Conservation (phyloP, 2,329 filamentous ascomycete species). For the Beauveria brongniartii region DNA sequence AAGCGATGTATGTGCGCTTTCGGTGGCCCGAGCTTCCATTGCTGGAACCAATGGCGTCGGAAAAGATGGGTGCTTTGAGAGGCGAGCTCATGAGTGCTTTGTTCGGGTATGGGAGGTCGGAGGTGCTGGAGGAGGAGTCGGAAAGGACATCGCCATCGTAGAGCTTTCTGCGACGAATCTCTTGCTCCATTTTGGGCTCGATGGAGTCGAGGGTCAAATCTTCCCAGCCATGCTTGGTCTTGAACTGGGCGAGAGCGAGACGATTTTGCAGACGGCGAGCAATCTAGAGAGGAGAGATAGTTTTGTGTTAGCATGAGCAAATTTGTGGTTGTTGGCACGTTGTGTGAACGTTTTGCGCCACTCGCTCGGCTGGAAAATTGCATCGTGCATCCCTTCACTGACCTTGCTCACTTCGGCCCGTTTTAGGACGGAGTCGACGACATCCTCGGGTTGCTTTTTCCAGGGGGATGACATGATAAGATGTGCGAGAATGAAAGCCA, state of each 20-base stretch:
- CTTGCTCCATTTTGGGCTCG: conserved; percentile 74
- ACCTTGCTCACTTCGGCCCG: conserved; percentile 71
- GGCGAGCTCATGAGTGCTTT: conserved; percentile 74
- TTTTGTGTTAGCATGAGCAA: neutral
- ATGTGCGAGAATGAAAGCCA: neutral
- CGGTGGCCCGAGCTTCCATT: conserved; percentile 58
- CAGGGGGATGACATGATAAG: conserved; percentile 50
- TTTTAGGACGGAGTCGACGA: conserved; percentile 61
- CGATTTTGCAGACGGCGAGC: conserved; percentile 88
- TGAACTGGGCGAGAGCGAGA: conserved; percentile 91
- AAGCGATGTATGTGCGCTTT: conserved; percentile 55
- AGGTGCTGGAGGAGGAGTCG: conserved; percentile 78
- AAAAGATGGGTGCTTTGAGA: conserved; percentile 74
- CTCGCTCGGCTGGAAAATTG: neutral
- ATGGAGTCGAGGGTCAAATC: conserved; percentile 79
- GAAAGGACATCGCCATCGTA: conserved; percentile 68
- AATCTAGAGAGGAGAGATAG: conserved; percentile 53
- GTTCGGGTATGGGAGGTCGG: conserved; percentile 64
- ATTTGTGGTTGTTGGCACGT: neutral
- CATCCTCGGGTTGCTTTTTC: conserved; percentile 55
- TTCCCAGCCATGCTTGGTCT: conserved; percentile 92
- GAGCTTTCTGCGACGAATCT: conserved; percentile 65
- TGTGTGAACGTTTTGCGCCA: neutral
- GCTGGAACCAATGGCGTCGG: conserved; percentile 68
- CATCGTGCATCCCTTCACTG: conserved; percentile 23